Base-by-base conservation (phyloP, 1,139 yeast species). In the Meyerozyma carpophila region DNA sequence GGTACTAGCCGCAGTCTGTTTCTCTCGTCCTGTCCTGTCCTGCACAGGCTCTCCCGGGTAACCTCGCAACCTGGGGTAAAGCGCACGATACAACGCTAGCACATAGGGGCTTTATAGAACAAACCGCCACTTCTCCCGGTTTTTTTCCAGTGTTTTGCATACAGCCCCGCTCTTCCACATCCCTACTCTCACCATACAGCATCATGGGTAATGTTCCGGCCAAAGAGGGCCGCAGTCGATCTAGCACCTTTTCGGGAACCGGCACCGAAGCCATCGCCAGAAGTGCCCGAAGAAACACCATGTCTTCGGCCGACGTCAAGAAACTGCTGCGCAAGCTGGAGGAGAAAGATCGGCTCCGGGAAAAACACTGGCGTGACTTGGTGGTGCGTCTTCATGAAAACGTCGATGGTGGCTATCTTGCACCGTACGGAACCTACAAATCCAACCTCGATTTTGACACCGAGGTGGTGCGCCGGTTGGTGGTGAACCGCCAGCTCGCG, bases 401-500 rank as follows among this genome's bases (percentile, higher is more conserved):
- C 45, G 89, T 84, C 10, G 93, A 85, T 62, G 94, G 94, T 11
- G 94, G 93, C 0, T 84, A 64, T 55, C 62, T 85, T 50, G 96
- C 95, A 1, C 96, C 97, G 0, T 88, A 76, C 63, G 97, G 96
- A 1, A 87, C 89, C 28, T 91, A 91, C 62, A 79, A 76, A 51
- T 73, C 84, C 47, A 81, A 84, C 44, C 73, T 87, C 48, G 96
- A 87, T 59, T 93, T 80, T 64, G 79, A 84, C 56, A 77, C 86
- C 13, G 79, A 78, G 32, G 70, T 84, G 2, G 96, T 91, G 8
- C 77, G 88, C 40, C 74, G 68, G 24, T 66, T 87, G 36, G 85
- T 91, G 20, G 53, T 63, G 5, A 54, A 56, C 39, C 75, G 98
- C 38, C 76, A 75, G 51, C 57, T 93, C 40, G 91, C 98, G 0